Evolutionary conservation across 2,329 filamentous ascomycete genomes (phyloP).

Genomic region (Lecanosticta acicola): DNA sequence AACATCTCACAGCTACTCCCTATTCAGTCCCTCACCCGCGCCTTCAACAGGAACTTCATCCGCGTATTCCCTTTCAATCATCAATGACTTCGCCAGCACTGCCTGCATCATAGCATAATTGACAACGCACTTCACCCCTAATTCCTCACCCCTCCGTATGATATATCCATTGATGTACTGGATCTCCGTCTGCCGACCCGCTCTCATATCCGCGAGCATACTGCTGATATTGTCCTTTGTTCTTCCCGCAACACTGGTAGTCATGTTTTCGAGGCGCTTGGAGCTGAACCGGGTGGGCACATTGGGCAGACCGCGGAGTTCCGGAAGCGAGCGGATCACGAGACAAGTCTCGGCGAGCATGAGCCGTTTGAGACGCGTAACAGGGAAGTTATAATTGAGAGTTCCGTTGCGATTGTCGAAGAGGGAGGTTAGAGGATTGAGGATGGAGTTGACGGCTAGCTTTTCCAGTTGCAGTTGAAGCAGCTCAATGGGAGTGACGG

Average conservation of each 20-base stretch:
- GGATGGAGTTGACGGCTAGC: conserved; percentile 66
- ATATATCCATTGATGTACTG: conserved; percentile 88
- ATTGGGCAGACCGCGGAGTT: conserved; percentile 59
- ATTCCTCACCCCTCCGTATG: conserved; percentile 61
- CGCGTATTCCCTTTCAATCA: conserved; percentile 38
- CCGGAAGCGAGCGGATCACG: conserved; percentile 69
- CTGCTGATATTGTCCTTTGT: conserved; percentile 56
- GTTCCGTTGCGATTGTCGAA: conserved; percentile 70
- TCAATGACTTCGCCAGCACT: conserved; percentile 63
- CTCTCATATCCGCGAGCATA: conserved; percentile 62
- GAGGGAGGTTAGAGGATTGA: conserved; percentile 76
- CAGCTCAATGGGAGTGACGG: conserved; percentile 56
- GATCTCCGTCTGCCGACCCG: conserved; percentile 63
- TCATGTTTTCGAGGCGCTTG: conserved; percentile 57
- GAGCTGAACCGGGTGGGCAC: conserved; percentile 55
- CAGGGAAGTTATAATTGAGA: conserved; percentile 60
- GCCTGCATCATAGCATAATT: conserved; percentile 69
- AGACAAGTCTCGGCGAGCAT: conserved; percentile 68
- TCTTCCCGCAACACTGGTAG: conserved; percentile 49
- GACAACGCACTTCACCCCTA: conserved; percentile 65
- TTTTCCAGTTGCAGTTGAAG: conserved; percentile 71
- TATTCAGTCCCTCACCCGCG: conserved; percentile 7
- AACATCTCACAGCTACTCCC: conserved; percentile 4
- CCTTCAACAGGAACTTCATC: conserved; percentile 36
- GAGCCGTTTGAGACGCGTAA: conserved; percentile 61